phyloP scores from a whole-genome alignment of 164 flowering plant species.

The Amborella trichopoda region DNA sequence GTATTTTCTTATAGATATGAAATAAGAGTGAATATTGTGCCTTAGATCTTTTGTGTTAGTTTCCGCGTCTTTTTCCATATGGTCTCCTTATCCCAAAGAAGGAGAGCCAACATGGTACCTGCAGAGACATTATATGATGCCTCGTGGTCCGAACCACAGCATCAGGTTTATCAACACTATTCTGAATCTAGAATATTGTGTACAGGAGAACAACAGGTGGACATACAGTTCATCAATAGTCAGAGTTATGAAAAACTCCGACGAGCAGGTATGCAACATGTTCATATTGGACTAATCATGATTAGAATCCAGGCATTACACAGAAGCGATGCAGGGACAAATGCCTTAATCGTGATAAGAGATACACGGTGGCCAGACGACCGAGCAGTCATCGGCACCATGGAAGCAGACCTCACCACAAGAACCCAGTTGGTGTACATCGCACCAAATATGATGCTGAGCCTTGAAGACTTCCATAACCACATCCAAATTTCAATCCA shows the following conservation, averaged over 20 bases:
- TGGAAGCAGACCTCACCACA: constrained; percentile 1
- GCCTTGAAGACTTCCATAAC: neutral
- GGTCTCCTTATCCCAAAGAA: neutral
- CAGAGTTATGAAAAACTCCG: neutral
- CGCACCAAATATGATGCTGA: neutral
- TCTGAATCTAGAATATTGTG: neutral
- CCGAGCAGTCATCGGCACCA: neutral
- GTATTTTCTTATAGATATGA: no score
- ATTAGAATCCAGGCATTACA: constrained; percentile 1
- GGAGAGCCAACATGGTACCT: neutral
- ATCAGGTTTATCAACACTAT: neutral
- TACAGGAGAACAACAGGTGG: neutral
- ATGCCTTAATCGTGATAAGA: neutral
- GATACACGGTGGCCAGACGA: constrained; percentile 1
- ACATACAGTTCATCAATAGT: neutral
- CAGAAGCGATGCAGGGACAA: neutral
- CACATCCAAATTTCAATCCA: constrained; percentile 1
- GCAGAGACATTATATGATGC: neutral
- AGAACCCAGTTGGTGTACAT: neutral
- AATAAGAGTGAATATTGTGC: no score
- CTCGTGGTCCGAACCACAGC: neutral
- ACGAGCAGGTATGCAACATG: neutral
- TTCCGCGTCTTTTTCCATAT: no score
- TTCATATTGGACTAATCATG: neutral
- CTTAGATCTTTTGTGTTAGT: no score